phyloP scores from a whole-genome alignment of 441 rosid species.

The Metrosideros polymorpha region DNA sequence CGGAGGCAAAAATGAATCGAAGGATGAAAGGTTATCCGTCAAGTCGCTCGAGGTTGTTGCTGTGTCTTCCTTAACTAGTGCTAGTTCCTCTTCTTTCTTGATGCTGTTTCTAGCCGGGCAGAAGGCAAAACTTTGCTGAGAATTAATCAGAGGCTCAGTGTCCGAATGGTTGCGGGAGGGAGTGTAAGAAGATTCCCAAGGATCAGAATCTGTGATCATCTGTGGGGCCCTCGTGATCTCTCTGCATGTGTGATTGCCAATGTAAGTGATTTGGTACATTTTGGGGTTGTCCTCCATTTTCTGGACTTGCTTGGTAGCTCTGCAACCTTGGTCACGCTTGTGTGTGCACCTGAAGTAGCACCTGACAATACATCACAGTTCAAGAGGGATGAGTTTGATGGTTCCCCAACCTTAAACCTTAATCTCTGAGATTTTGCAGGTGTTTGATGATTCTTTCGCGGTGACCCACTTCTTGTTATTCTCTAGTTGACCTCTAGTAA shows the following conservation, averaged over 20 bases:
- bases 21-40: slow-evolving; percentile 5
- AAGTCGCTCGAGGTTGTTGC: slow-evolving; percentile 3
- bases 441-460: neutral
- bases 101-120: neutral
- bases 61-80: neutral
- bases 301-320: slow-evolving; percentile 13
- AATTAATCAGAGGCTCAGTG: neutral
- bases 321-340: slow-evolving; percentile 8
- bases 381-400: neutral
- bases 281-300: neutral
- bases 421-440: neutral
- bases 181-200: slow-evolving; percentile 1
- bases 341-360: slow-evolving; percentile 16
- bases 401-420: neutral
- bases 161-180: neutral
- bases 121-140: neutral
- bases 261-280: slow-evolving; percentile 6
- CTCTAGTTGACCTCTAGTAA: neutral
- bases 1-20: slow-evolving; percentile 18
- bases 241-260: slow-evolving; percentile 8
- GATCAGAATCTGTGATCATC: slow-evolving; percentile 8
- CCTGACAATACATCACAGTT: neutral
- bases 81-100: neutral
- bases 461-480: neutral
- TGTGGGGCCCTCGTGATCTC: slow-evolving; percentile 1